These are phyloP conservation scores for Boletus edulis DNA, from an alignment of 768 basidiomycete genomes.

Conservation along the genomic window DNA sequence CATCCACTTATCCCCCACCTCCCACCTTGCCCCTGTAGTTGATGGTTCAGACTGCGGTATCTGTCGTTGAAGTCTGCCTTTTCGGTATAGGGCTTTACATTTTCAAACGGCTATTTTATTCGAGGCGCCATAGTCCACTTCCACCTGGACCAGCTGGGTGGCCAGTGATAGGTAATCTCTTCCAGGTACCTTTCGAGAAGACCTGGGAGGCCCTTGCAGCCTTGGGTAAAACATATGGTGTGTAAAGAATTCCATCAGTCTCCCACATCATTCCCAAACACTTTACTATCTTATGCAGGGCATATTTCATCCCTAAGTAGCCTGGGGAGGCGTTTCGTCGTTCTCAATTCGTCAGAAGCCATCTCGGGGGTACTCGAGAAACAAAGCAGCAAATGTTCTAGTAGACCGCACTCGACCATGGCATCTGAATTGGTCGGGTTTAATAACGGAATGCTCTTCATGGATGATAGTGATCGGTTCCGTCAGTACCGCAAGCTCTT, in stretches of 20 bases:
- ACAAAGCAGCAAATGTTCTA: constrained; percentile 50
- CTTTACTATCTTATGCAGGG: constrained; percentile 24
- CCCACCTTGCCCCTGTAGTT: too few relatives aligned
- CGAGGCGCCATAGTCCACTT: neutral
- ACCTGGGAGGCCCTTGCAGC: constrained; percentile 52
- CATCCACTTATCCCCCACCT: too few relatives aligned
- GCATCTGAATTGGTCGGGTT: constrained; percentile 21
- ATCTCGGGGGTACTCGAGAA: constrained; percentile 51
- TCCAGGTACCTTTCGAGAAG: constrained; percentile 49
- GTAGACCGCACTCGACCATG: constrained; percentile 18
- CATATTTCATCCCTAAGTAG: constrained; percentile 22
- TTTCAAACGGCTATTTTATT: neutral
- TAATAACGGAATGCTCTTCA: constrained; percentile 6
- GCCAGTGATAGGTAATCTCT: constrained; percentile 52
- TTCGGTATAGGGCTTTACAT: constrained; percentile 17
- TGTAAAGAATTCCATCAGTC: constrained; percentile 1
- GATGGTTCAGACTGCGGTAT: neutral
- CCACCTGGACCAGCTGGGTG: constrained; percentile 22
- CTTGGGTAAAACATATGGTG: constrained; percentile 54
- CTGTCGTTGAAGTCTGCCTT: constrained; percentile 5
- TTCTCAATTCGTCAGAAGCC: constrained; percentile 47
- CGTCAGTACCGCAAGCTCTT: constrained; percentile 14
- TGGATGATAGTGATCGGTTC: constrained; percentile 4
- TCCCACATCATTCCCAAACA: neutral
- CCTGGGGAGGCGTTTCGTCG: constrained; percentile 45